These are phyloP conservation scores for Pseudocercospora vitis DNA, from an alignment of 2,329 filamentous ascomycete species.

Conservation along the genomic window DNA sequence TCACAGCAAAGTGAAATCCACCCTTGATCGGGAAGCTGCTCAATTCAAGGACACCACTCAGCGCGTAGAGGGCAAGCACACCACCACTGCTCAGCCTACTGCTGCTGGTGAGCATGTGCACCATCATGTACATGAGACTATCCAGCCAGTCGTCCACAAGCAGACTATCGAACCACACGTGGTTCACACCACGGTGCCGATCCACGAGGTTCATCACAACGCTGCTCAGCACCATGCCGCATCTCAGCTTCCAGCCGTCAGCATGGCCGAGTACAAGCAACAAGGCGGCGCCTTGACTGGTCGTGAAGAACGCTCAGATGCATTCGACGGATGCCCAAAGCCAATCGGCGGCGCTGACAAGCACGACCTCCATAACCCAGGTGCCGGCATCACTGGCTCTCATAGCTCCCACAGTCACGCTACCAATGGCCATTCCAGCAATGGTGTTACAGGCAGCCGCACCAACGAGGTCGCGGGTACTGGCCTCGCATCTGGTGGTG, in stretches of 20 bases:
- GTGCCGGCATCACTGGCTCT: conserved; percentile 8
- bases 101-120: conserved; percentile 64
- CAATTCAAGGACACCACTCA: conserved; percentile 55
- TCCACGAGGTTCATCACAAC: conserved; percentile 71
- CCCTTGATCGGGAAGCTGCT: conserved; percentile 55
- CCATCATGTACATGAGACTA: conserved; percentile 66
- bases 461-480: neutral
- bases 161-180: conserved; percentile 64
- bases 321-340: conserved; percentile 54
- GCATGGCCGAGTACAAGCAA: conserved; percentile 62
- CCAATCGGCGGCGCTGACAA: conserved; percentile 14
- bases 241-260: conserved; percentile 64
- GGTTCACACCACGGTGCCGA: conserved; percentile 69
- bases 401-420: conserved; percentile 7
- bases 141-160: conserved; percentile 69
- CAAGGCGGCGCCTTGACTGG: conserved; percentile 57
- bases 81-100: conserved; percentile 49
- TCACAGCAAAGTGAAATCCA: conserved; percentile 47
- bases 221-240: conserved; percentile 65
- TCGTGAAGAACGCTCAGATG: conserved; percentile 57
- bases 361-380: neutral
- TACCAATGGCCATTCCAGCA: conserved; percentile 13
- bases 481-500: neutral
- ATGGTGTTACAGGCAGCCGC: conserved; percentile 4
- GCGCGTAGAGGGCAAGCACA: conserved; percentile 52